Evolutionary conservation across 805 yeast genomes (phyloP).

Genomic region (Candida manassasensis): DNA sequence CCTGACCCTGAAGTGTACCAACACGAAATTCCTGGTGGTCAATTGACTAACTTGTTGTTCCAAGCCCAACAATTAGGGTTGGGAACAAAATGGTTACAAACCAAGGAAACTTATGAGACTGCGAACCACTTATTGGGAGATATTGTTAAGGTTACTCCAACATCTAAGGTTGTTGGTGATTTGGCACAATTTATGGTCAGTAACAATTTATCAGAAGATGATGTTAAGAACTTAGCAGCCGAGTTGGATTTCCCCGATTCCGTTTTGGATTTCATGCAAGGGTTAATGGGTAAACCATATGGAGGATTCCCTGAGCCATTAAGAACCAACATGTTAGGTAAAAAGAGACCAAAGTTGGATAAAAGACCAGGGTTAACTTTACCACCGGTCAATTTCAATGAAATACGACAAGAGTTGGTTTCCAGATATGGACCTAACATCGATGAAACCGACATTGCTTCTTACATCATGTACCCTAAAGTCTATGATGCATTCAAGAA

Average conservation of each 20-base stretch:
- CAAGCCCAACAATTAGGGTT: slow-evolving; percentile 99
- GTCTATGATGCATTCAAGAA: slow-evolving; percentile 87
- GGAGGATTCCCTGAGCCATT: slow-evolving; percentile 99
- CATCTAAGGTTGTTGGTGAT: slow-evolving; percentile 99
- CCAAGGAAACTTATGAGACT: slow-evolving; percentile 88
- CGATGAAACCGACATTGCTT: slow-evolving; percentile 86
- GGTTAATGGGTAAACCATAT: slow-evolving; percentile 98
- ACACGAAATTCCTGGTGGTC: slow-evolving; percentile 99
- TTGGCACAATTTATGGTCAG: slow-evolving; percentile 99
- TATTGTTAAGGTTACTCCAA: slow-evolving; percentile 97
- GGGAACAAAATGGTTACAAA: slow-evolving; percentile 94
- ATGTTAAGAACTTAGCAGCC: slow-evolving; percentile 80
- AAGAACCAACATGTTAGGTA: slow-evolving; percentile 83
- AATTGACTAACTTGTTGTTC: slow-evolving; percentile 93
- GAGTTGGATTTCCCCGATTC: slow-evolving; percentile 98
- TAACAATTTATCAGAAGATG: slow-evolving; percentile 81
- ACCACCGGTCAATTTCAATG: slow-evolving; percentile 74
- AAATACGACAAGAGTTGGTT: slow-evolving; percentile 66
- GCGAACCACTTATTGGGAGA: slow-evolving; percentile 93
- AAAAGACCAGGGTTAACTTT: slow-evolving; percentile 89
- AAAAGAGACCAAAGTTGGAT: slow-evolving; percentile 86
- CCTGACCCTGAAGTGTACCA: slow-evolving; percentile 99
- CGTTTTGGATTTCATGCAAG: slow-evolving; percentile 96
- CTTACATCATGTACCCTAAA: slow-evolving; percentile 96
- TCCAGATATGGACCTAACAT: slow-evolving; percentile 70